Conservation (phyloP, 2,329 filamentous ascomycete genomes). For the Ascochyta fabae region DNA sequence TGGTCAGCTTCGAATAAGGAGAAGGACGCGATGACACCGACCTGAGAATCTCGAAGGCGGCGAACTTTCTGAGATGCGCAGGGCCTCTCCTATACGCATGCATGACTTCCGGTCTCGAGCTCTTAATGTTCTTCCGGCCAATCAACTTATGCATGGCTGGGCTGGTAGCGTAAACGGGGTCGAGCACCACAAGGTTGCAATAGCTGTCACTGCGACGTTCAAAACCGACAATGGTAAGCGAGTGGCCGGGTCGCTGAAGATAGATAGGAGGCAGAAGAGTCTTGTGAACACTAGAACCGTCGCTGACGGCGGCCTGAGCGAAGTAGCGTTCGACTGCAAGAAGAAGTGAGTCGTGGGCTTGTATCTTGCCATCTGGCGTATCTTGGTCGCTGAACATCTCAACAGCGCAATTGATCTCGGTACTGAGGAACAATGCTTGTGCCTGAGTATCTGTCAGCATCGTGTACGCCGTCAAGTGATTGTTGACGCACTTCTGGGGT, state of each 20-base stretch:
- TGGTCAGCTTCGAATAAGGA: slow-evolving; percentile 8
- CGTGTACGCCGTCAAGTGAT: neutral
- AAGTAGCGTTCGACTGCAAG: slow-evolving; percentile 78
- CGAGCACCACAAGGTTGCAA: slow-evolving; percentile 80
- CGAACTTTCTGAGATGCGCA: slow-evolving; percentile 71
- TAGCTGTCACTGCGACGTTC: slow-evolving; percentile 71
- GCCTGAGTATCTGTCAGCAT: slow-evolving; percentile 61
- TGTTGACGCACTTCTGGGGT: slow-evolving; percentile 74
- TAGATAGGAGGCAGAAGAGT: slow-evolving; percentile 85
- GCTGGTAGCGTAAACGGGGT: slow-evolving; percentile 80
- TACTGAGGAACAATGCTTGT: slow-evolving; percentile 75
- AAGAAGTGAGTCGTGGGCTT: slow-evolving; percentile 65
- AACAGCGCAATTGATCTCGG: slow-evolving; percentile 63
- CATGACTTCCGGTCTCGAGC: slow-evolving; percentile 63
- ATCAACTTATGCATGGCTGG: slow-evolving; percentile 65
- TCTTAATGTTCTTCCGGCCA: slow-evolving; percentile 56
- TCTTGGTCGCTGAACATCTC: slow-evolving; percentile 59
- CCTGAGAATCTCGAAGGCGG: slow-evolving; percentile 81
- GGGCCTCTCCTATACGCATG: slow-evolving; percentile 72
- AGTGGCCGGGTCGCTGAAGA: slow-evolving; percentile 89
- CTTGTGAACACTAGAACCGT: slow-evolving; percentile 66
- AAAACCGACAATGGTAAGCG: slow-evolving; percentile 85
- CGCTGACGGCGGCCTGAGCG: slow-evolving; percentile 57
- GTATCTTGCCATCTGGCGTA: slow-evolving; percentile 53
- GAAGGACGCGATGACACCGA: slow-evolving; percentile 50